Base-by-base conservation (phyloP, 176 grass and related monocot species). In the Saccharum spontaneum region DNA sequence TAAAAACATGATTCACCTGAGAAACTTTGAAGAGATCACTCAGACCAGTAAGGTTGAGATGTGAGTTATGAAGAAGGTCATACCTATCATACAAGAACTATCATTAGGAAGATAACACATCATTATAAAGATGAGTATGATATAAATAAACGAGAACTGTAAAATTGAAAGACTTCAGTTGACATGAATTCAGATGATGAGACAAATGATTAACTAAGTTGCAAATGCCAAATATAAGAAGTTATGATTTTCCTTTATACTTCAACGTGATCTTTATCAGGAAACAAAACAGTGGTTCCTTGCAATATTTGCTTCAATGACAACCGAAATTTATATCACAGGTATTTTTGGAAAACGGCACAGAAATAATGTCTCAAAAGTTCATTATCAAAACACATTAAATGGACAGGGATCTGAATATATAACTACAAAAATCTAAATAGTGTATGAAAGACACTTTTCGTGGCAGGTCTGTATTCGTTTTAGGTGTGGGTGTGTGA, bases 41-140 rank as follows among this genome's bases (percentile, higher is more conserved):
- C 66, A 98, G 68, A 86, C 95, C 93, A 83, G 90, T 89, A 88
- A 98, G 87, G 76, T 93, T 98, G 80, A 98, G 95, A 83, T 98
- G 95, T 2, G 89, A 85, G 77, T 98, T 98, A 82, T 98, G 95
- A 67, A 93, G 82, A 40, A 98, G 93, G 64, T 98, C 95, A 89
- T 95, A 98, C 78, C 95, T 98, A 84, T 39, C 44, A 90, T 67
- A 83, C 67, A 64, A 39, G 83, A 57, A 49, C 18, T 67, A 71
- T 60, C 49, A 20, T 79, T 82, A 71, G 70, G 67, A 77, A 67
- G 8, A 60, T 79, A 61, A 30, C 54, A 22, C 18, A 71, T 40
- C 55, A 78, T 36, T 77, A 80, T 67, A 90, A 82, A 59, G 37
- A 37, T 76, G 50, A 71, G 38, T 46, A 73, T 75, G 55, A 26